These are phyloP conservation scores for Russula dissimulans DNA, from an alignment of 768 basidiomycete genomes.

Conservation along the genomic window DNA sequence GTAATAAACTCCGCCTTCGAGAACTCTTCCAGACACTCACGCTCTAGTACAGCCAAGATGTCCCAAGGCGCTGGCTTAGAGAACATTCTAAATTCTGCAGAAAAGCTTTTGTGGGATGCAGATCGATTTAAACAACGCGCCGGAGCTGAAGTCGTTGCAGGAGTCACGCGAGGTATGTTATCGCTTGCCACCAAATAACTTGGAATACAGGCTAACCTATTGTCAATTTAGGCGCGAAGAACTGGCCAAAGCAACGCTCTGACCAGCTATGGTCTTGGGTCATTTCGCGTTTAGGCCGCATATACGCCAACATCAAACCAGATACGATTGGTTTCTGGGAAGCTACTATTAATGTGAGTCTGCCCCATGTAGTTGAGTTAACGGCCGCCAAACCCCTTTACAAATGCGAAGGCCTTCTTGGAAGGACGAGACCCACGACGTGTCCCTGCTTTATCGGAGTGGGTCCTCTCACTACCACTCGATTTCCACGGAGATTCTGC, in stretches of 20 bases:
- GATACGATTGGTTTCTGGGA: slow-evolving; percentile 79
- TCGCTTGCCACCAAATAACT: neutral
- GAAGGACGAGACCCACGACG: slow-evolving; percentile 74
- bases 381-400: neutral
- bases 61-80: slow-evolving; percentile 47
- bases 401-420: slow-evolving; percentile 30
- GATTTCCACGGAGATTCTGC: slow-evolving; percentile 83
- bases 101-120: slow-evolving; percentile 50
- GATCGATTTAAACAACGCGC: slow-evolving; percentile 86
- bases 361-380: neutral
- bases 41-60: slow-evolving; percentile 48
- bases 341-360: slow-evolving; percentile 45
- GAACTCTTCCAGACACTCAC: slow-evolving; percentile 8
- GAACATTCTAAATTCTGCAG: slow-evolving; percentile 43
- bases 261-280: slow-evolving; percentile 69
- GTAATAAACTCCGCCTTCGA: slow-evolving; percentile 26
- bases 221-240: slow-evolving; percentile 56
- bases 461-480: slow-evolving; percentile 64
- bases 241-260: slow-evolving; percentile 56
- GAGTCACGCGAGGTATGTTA: slow-evolving; percentile 58
- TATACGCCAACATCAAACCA: slow-evolving; percentile 72
- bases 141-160: slow-evolving; percentile 63
- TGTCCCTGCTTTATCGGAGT: slow-evolving; percentile 60
- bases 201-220: neutral
- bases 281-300: slow-evolving; percentile 44